Evolutionary conservation across 2,329 filamentous ascomycete species (phyloP).

Genomic region (Plectosphaerella sp.): DNA sequence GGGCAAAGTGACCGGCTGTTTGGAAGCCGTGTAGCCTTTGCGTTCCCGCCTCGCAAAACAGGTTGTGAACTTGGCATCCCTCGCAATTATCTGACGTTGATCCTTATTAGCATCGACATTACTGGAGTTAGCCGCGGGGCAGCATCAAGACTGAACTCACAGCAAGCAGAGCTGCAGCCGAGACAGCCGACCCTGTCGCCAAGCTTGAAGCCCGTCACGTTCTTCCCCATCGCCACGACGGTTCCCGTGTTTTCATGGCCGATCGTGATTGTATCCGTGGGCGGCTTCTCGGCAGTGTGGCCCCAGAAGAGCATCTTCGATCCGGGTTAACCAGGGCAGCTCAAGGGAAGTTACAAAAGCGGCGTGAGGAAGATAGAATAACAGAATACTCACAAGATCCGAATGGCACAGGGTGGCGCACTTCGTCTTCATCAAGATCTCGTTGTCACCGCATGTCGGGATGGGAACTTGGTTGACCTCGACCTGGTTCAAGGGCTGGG

Average conservation of each 20-base stretch:
- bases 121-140: not conserved
- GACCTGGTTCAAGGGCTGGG: conserved; percentile 7
- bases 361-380: not conserved
- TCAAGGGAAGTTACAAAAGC: not conserved
- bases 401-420: conserved; percentile 6
- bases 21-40: conserved; percentile 16
- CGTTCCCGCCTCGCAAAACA: conserved; percentile 14
- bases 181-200: conserved; percentile 49
- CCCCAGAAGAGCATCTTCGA: conserved; percentile 13
- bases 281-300: conserved; percentile 13
- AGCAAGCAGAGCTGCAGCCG: conserved; percentile 11
- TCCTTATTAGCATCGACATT: not conserved
- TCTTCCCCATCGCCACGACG: conserved; percentile 51
- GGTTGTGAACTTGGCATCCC: conserved; percentile 7
- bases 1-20: conserved; percentile 16
- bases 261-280: conserved; percentile 12
- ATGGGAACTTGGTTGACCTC: conserved; percentile 12
- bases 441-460: conserved; percentile 6
- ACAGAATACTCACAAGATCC: not conserved
- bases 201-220: conserved; percentile 23
- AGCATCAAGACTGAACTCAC: not conserved
- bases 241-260: conserved; percentile 64
- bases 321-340: not conserved
- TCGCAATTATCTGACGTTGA: conserved; percentile 7
- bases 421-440: conserved; percentile 11